Base-by-base conservation (phyloP, 208 protist genomes). In the Crithidia acanthocephali region DNA sequence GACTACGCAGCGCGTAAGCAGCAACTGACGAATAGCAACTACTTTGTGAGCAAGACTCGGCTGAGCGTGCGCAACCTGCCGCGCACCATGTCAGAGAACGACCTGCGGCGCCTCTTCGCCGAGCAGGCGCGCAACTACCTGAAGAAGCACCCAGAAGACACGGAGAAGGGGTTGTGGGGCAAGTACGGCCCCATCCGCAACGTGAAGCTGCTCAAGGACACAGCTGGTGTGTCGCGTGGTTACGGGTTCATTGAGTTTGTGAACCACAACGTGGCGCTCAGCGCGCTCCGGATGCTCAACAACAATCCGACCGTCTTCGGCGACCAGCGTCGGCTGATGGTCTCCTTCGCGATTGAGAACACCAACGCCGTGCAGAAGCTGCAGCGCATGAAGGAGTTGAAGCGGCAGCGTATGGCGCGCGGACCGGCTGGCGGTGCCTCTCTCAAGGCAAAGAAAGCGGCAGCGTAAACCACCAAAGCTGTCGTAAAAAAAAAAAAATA, bases 231-330 rank as follows among this genome's bases (percentile, higher is more conserved):
- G 23, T 94, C 87, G n/a, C 87, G 84, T 33, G 93, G 95, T 11
- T 97, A 95, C 73, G 95, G 89, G 22, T 98, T 98, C 61, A 80
- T 98, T 15, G 93, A 98, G 81, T 98, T 96, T 79, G 77, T 90
- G 27, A 95, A 97, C 45, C 93, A 98, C 82, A 86, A 88, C 68
- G 80, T 94, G 15, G 93, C 95, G n/a, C 80, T 98, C n/a, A 67
- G 84, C 69, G 73, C 76, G 25, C 72, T 98, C 56, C 85, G 92
- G 16, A 81, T 77, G 59, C 59, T 98, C 13, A 98, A 98, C 78
- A 98, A 98, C 79, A 98, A 98, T 74, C 95, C 95, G 2, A 97
- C 83, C 18, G 23, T 98, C 16, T 96, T 96, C 42, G 88, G 88
- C 30, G 84, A 94, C 32, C 78, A 92, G 63, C 81, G 85, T 13